phyloP scores from a whole-genome alignment of 2,329 filamentous ascomycete genomes.

The Ophiocordyceps camponoti-saundersi region DNA sequence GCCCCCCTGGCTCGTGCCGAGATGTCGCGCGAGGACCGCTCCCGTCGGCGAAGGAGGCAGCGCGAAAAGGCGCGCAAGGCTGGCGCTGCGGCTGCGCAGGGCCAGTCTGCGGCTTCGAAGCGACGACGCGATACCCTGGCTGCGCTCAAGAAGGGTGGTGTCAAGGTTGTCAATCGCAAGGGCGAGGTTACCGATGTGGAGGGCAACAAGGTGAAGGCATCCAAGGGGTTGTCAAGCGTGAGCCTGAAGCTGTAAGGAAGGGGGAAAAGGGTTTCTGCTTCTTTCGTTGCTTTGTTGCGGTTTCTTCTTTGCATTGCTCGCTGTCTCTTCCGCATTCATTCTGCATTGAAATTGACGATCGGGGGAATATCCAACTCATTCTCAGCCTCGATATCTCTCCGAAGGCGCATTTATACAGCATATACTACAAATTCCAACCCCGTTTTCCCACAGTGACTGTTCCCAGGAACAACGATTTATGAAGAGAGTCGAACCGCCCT shows the following conservation, averaged over 20 bases:
- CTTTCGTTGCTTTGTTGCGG: not conserved
- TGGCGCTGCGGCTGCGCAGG: constrained; percentile 21
- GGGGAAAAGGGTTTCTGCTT: not conserved
- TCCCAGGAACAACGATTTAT: too few relatives aligned
- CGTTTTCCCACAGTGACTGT: too few relatives aligned
- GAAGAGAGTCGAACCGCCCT: too few relatives aligned
- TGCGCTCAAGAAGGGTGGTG: constrained; percentile 66
- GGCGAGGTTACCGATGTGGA: constrained; percentile 73
- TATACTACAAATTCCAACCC: too few relatives aligned
- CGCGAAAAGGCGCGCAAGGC: constrained; percentile 73
- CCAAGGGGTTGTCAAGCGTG: constrained; percentile 33
- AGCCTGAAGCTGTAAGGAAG: constrained; percentile 49
- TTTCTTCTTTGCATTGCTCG: not conserved
- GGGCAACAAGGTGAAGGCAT: constrained; percentile 52
- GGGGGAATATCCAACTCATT: too few relatives aligned
- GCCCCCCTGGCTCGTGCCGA: constrained; percentile 67
- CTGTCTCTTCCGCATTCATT: too few relatives aligned
- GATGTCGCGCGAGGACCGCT: constrained; percentile 75
- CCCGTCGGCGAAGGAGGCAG: constrained; percentile 56
- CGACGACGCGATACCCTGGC: constrained; percentile 35
- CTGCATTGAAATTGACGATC: too few relatives aligned
- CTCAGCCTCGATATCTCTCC: too few relatives aligned
- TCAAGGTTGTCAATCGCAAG: constrained; percentile 83
- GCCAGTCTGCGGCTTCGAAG: constrained; percentile 37
- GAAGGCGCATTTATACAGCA: too few relatives aligned